Base-by-base conservation (phyloP, 176 grass and related monocot species). In the Calamus simplicifolius region DNA sequence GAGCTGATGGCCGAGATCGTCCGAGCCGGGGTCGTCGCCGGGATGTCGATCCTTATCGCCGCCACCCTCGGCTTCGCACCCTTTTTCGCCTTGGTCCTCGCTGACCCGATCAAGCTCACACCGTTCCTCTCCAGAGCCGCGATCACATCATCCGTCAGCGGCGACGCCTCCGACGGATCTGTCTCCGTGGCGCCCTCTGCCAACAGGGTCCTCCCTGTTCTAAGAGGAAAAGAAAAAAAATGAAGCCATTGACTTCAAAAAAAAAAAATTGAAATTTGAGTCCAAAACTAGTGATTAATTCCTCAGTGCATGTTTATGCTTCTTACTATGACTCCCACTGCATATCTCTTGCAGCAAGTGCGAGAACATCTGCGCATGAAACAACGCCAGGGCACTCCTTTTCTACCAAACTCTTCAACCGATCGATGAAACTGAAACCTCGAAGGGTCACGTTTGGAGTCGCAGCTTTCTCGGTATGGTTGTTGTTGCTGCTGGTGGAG, bases 81-180 rank as follows among this genome's bases (percentile, higher is more conserved):
- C 64, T 95, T 95, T 80, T 87, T 87, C 15, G 61, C 81, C 59
- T 95, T 95, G 0, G 58, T 73, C 29, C 56, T 57, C 59, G 51
- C 57, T 5, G 69, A 56, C n/a, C 86, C 93, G 18, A 92, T 56
- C 58, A 97, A 88, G 78, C 70, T 81, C 8, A 97, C 78, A 21
- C 93, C 93, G 55, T 85, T 91, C 5, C 93, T 68, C 87, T 91
- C 84, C 76, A 97, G 81, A 75, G 75, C 84, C 19, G 75, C 87
- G 75, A 92, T 97, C 61, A 97, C 83, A 75, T 90, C 93, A 10
- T 92, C 93, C 21, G 84, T 83, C 63, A 95, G 19, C 14, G 7
- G 48, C 7, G 50, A 12, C 35, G 8, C 8, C 35, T 43, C 35
- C 35, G 7, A 43, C 35, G 35, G 35, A 12, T 43, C 35, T 5